Evolutionary conservation across 768 basidiomycete genomes (phyloP).

Genomic region (Tephrocybe rancida): DNA sequence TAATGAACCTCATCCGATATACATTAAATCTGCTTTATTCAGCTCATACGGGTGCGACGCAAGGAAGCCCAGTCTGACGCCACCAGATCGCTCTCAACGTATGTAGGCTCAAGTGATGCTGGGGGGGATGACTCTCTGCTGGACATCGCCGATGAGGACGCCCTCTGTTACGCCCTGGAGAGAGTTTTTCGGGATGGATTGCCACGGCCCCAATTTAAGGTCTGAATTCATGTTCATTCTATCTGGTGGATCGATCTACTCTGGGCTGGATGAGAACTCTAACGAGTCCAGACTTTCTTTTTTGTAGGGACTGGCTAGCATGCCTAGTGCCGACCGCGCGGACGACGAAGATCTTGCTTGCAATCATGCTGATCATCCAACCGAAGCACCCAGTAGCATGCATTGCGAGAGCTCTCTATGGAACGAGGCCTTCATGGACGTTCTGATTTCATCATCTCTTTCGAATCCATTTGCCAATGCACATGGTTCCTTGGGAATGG

Average conservation of each 20-base stretch:
- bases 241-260: conserved; percentile 6
- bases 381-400: conserved; percentile 2
- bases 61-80: conserved; percentile 23
- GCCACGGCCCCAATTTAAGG: conserved; percentile 50
- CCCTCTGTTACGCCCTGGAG: conserved; percentile 44
- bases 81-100: conserved; percentile 28
- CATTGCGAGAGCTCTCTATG: conserved; percentile 10
- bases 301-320: conserved; percentile 12
- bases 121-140: not conserved
- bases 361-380: conserved; percentile 7
- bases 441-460: not conserved
- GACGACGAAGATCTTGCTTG: conserved; percentile 23
- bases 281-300: conserved; percentile 1
- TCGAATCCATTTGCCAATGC: not conserved
- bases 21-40: not conserved
- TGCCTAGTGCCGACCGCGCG: conserved; percentile 10
- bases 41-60: conserved; percentile 33
- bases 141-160: conserved; percentile 36
- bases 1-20: not conserved
- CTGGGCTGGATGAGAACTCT: conserved; percentile 32
- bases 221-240: conserved; percentile 22
- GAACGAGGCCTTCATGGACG: conserved; percentile 15
- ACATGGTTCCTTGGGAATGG: conserved; percentile 1
- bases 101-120: conserved; percentile 22
- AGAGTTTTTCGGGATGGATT: conserved; percentile 43